phyloP scores from a whole-genome alignment of 2,329 filamentous ascomycete species.

The Gaeumannomyces tritici region DNA sequence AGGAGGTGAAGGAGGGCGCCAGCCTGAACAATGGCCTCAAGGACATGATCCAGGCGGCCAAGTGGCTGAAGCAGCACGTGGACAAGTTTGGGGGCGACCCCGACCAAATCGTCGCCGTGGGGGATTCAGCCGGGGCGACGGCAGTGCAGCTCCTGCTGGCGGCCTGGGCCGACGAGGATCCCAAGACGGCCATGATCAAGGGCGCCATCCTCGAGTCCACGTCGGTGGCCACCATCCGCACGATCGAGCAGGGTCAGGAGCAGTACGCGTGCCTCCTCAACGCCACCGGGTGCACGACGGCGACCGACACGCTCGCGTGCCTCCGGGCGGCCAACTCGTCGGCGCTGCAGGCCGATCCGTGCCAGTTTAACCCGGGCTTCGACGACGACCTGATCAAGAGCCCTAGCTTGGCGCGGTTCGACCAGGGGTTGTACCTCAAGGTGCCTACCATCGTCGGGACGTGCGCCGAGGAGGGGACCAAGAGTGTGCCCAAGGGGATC shows the following conservation, averaged over 20 bases:
- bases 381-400: constrained; percentile 7
- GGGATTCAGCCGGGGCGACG: constrained; percentile 58
- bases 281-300: constrained; percentile 9
- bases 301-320: constrained; percentile 12
- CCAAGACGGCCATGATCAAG: constrained; percentile 30
- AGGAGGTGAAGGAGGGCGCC: constrained; percentile 47
- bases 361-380: constrained; percentile 13
- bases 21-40: constrained; percentile 37
- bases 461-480: constrained; percentile 27
- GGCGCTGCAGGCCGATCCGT: constrained; percentile 12
- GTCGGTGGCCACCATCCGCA: constrained; percentile 8
- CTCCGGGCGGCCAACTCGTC: constrained; percentile 12
- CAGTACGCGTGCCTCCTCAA: constrained; percentile 9
- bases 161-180: constrained; percentile 37
- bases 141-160: constrained; percentile 55
- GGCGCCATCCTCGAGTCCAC: constrained; percentile 36
- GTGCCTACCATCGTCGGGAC: constrained; percentile 18
- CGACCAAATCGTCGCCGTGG: constrained; percentile 55
- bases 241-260: constrained; percentile 13
- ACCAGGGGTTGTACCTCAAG: constrained; percentile 42
- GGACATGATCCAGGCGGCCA: constrained; percentile 57
- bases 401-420: constrained; percentile 8
- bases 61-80: constrained; percentile 62
- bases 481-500: constrained; percentile 20
- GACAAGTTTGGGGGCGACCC: constrained; percentile 59